These are phyloP conservation scores for Gonium pectorale DNA, from an alignment of 139 green algal genomes.

Conservation along the genomic window DNA sequence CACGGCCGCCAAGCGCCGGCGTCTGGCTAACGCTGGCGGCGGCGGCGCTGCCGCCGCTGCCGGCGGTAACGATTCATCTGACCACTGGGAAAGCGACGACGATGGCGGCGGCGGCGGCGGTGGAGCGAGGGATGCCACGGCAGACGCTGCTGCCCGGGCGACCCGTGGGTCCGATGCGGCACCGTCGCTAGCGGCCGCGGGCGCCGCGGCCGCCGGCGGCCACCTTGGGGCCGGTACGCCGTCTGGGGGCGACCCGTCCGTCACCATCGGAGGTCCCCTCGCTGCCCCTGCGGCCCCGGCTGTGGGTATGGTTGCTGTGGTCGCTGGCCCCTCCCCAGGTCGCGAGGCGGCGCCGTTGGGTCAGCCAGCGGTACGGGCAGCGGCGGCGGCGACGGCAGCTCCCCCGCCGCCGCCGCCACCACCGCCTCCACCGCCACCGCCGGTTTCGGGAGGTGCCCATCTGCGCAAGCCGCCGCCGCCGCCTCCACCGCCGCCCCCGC, in stretches of 20 bases:
- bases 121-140: background rate
- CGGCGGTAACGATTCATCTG: background rate
- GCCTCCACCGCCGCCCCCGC: background rate
- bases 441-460: background rate
- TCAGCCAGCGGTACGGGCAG: background rate
- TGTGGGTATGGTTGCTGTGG: background rate
- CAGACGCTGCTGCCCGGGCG: too few species aligned
- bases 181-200: background rate
- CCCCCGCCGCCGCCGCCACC: conserved; percentile 17
- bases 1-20: background rate
- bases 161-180: too few species aligned
- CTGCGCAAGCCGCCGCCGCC: background rate
- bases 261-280: background rate
- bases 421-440: background rate
- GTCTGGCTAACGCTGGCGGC: background rate
- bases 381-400: background rate
- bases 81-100: background rate
- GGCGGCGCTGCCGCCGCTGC: background rate
- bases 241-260: background rate
- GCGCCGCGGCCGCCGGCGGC: background rate
- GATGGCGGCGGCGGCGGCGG: background rate
- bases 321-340: background rate
- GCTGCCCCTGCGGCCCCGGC: background rate
- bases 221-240: background rate
- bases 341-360: background rate